phyloP scores from a whole-genome alignment of 192 early-diverging fungal species.

The Backusella australiensis region DNA sequence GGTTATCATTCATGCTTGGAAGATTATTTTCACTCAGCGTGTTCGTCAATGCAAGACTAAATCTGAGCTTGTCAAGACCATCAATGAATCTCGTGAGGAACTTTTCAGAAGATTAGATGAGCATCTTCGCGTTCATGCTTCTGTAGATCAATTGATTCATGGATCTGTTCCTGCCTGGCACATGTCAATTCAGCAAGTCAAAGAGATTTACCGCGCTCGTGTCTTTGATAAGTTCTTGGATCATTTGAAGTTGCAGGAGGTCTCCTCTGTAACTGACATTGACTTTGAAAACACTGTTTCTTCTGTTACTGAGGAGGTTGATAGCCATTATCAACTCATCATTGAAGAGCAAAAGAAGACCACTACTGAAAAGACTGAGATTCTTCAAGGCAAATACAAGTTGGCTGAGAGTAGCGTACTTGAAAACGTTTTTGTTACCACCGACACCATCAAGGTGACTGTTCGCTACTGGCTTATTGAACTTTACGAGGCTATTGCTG shows the following conservation, averaged over 20 bases:
- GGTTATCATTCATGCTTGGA: conserved; percentile 15
- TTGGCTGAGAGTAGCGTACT: not conserved
- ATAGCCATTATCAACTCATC: conserved; percentile 11
- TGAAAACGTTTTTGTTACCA: conserved; percentile 11
- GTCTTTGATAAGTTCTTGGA: conserved; percentile 17
- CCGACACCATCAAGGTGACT: conserved; percentile 22
- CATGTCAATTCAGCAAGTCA: conserved; percentile 21
- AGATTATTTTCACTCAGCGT: conserved; percentile 19
- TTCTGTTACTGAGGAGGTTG: conserved; percentile 7
- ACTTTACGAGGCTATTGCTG: not conserved
- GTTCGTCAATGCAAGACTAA: conserved; percentile 12
- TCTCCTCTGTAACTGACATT: not conserved
- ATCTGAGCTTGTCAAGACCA: not conserved
- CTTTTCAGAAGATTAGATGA: conserved; percentile 19
- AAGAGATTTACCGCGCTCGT: conserved; percentile 25
- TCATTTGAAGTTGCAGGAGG: not conserved
- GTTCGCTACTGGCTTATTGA: conserved; percentile 25
- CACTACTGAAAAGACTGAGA: not conserved
- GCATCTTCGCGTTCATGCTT: conserved; percentile 11
- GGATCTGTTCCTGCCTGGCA: conserved; percentile 20
- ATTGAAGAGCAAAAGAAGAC: not conserved
- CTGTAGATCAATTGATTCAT: conserved; percentile 6
- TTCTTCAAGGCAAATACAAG: not conserved
- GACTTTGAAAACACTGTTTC: not conserved
- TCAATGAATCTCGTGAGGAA: conserved; percentile 17